phyloP scores from a whole-genome alignment of 2,329 filamentous ascomycete species.

The Pezicula radicicola region DNA sequence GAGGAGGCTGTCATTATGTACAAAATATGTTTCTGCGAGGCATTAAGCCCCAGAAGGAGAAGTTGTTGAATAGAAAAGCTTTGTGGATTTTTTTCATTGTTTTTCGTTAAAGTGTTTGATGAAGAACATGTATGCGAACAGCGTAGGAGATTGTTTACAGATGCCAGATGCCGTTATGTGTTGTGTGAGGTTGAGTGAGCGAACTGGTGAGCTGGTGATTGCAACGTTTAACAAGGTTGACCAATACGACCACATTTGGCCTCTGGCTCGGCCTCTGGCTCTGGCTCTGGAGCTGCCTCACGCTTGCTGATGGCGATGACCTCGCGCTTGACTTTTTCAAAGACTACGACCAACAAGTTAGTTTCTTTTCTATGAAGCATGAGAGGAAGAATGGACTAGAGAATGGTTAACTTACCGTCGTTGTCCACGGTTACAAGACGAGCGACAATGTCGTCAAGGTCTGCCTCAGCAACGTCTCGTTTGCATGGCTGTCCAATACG shows the following conservation, averaged over 20 bases:
- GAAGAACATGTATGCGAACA: no score
- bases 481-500: conserved; percentile 18
- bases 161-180: no score
- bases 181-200: conserved; percentile 3
- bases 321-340: conserved; percentile 23
- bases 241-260: conserved; percentile 14
- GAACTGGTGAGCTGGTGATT: conserved; percentile 16
- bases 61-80: no score
- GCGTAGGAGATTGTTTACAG: no score
- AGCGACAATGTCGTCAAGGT: conserved; percentile 2
- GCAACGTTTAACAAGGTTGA: conserved; percentile 14
- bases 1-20: no score
- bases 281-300: conserved; percentile 22
- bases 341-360: no score
- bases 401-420: conserved; percentile 9
- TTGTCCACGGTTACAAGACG: conserved; percentile 12
- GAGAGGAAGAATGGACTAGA: not conserved
- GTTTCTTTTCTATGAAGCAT: no score
- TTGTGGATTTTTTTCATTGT: no score
- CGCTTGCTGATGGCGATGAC: conserved; percentile 21
- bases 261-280: conserved; percentile 23
- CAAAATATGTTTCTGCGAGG: no score
- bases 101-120: no score
- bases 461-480: conserved; percentile 1
- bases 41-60: no score